Base-by-base conservation (phyloP, 805 yeast species). In the Zygosaccharomyces kombuchaensis region DNA sequence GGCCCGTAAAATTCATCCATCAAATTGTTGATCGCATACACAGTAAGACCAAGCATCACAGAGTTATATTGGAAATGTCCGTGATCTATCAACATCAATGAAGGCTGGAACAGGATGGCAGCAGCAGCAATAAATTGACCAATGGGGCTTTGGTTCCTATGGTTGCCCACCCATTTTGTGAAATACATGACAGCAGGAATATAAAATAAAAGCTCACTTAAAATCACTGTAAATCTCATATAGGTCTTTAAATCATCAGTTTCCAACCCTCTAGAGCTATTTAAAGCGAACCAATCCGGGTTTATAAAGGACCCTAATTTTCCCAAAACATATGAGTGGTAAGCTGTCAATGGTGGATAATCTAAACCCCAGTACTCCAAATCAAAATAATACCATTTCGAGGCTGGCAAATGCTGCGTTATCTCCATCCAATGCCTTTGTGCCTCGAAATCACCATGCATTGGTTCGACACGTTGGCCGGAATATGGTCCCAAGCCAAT, bases 361-460 rank as follows among this genome's bases (percentile, higher is more conserved):
- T 93, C 99, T 29, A 93, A 72, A 1, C 98, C 96, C 98, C 99
- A 93, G 69, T 91, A 89, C 54, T 81, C 80, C 36, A 89, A 72
- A 61, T 93, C 96, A 64, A 81, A 88, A 69, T 76, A 86, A 61
- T 93, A 93, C 99, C 99, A 93, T 51, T 84, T 55, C 0, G 69
- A 65, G 1, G 87, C 65, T 0, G 96, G 93, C 40, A 90, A 63
- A 55, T 81, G 80, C 32, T 74, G 80, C 0, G 98, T 91, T 43
- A 91, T 72, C 63, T 93, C 99, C 78, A 93, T 75, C 99, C 99
- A 93, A 65, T 91, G 99, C 54, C 99, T 77, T 65, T 93, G 99
- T 0, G 98, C 98, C 65, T 93, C 99, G 59, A 93, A 91, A 62
- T 93, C 99, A 6, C 99, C 99, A 70, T 72, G 81, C 78, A 87